Percentiles rank a stretch among this genome's conserved stretches.
phyloP scores from a whole-genome alignment of 139 green algal genomes.

The Zygnema circumcarinatum region DNA sequence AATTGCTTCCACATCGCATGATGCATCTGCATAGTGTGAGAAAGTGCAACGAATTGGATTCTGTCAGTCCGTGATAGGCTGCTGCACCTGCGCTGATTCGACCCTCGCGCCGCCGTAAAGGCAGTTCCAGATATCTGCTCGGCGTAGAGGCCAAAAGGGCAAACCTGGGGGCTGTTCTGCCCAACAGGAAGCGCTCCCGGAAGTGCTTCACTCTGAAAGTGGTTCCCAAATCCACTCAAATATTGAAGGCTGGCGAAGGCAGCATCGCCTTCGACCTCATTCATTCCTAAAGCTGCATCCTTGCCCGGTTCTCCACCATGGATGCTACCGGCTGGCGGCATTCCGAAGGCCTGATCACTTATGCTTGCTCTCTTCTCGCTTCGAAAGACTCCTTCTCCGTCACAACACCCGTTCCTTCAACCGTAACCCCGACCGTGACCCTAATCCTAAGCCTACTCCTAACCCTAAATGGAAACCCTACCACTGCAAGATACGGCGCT shows the following conservation, averaged over 20 bases:
- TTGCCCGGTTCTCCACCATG: not conserved
- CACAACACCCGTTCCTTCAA: no score
- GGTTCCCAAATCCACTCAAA: constrained; percentile 73
- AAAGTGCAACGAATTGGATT: no score
- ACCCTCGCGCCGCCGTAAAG: constrained; percentile 87
- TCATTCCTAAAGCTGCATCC: not conserved
- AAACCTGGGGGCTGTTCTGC: constrained; percentile 89
- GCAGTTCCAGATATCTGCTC: constrained; percentile 92
- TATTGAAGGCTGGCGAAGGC: constrained; percentile 13
- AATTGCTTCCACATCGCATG: no score
- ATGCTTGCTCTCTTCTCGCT: no score
- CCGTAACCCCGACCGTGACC: no score
- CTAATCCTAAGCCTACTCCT: no score
- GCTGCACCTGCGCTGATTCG: constrained; percentile 56
- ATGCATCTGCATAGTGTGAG: no score
- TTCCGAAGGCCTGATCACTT: no score
- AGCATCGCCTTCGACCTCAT: not conserved
- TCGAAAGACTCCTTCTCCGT: no score
- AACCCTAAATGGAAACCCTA: no score
- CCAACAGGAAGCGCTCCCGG: constrained; percentile 77
- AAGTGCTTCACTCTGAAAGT: constrained; percentile 85
- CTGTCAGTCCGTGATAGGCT: no score
- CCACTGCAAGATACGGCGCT: no score
- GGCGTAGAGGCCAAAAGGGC: constrained; percentile 88
- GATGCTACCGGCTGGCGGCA: not conserved